Percentiles rank a stretch among this genome's conserved stretches.
phyloP scores from a whole-genome alignment of 2,329 filamentous ascomycete genomes.

The Fusarium compactum region DNA sequence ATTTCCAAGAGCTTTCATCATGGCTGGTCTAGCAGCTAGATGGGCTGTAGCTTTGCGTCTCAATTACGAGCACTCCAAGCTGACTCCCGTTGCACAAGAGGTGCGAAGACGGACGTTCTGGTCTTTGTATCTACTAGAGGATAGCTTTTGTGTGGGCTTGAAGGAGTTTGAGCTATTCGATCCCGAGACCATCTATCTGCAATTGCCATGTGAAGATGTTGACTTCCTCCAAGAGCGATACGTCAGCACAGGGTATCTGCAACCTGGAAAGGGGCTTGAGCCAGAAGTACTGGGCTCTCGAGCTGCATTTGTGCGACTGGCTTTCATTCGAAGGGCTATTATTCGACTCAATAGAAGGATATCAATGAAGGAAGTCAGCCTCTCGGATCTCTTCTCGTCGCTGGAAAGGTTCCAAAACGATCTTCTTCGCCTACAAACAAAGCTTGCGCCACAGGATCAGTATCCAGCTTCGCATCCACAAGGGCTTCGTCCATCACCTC shows the following conservation, averaged over 20 bases:
- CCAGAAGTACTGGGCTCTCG: conserved; percentile 41
- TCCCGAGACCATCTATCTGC: conserved; percentile 43
- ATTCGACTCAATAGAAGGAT: conserved; percentile 45
- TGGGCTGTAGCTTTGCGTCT: conserved; percentile 47
- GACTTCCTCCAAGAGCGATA: conserved; percentile 41
- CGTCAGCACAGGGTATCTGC: conserved; percentile 43
- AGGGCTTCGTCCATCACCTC: conserved; percentile 33
- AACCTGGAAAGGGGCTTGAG: conserved; percentile 45
- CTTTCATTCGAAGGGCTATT: conserved; percentile 41
- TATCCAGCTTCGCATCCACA: conserved; percentile 37
- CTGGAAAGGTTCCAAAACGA: conserved; percentile 47
- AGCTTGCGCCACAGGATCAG: conserved; percentile 39
- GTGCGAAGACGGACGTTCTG: conserved; percentile 45
- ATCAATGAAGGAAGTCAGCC: conserved; percentile 42
- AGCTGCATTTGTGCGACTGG: conserved; percentile 43
- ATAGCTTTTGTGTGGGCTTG: conserved; percentile 46
- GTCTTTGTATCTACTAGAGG: conserved; percentile 45
- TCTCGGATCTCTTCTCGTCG: conserved; percentile 41
- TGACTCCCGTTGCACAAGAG: conserved; percentile 43
- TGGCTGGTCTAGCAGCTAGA: conserved; percentile 44
- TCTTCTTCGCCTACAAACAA: conserved; percentile 40
- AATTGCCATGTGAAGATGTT: conserved; percentile 43
- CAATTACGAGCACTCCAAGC: conserved; percentile 45
- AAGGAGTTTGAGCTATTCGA: conserved; percentile 48
- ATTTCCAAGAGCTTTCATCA: conserved; percentile 46